phyloP scores from a whole-genome alignment of 371 early-diverging fungal genomes.

The Rhizopus microsporus region DNA sequence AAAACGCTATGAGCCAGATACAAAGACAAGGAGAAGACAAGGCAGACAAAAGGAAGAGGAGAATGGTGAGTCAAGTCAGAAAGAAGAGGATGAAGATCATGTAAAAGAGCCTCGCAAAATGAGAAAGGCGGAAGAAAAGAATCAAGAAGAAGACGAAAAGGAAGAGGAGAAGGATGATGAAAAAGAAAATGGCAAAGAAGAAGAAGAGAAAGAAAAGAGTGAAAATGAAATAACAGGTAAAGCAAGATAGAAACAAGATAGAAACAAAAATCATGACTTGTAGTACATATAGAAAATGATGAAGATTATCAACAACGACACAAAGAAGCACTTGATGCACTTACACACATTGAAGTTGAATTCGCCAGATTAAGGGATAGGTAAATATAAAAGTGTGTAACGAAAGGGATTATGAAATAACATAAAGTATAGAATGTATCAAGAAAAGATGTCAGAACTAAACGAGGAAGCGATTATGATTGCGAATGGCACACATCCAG shows the following conservation, averaged over 20 bases:
- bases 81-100: conserved; percentile 4
- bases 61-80: background rate
- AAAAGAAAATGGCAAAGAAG: background rate
- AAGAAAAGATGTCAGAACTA: conserved; percentile 60
- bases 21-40: conserved; percentile 10
- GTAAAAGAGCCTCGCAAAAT: conserved; percentile 5
- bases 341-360: conserved; percentile 55
- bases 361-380: conserved; percentile 49
- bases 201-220: conserved; percentile 15
- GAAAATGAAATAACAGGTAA: conserved; percentile 12
- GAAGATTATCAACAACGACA: conserved; percentile 41
- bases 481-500: conserved; percentile 63
- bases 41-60: conserved; percentile 17
- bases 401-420: background rate
- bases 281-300: conserved; percentile 11
- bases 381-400: background rate
- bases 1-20: conserved; percentile 1
- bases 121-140: conserved; percentile 4
- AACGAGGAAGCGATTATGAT: conserved; percentile 63
- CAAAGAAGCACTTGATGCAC: conserved; percentile 51
- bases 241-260: background rate
- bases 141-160: conserved; percentile 5
- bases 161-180: background rate
- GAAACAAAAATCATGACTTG: background rate
- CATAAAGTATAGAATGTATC: conserved; percentile 50